Conservation (phyloP, 371 early-diverging fungal genomes). For the Rhizopus sp. region DNA sequence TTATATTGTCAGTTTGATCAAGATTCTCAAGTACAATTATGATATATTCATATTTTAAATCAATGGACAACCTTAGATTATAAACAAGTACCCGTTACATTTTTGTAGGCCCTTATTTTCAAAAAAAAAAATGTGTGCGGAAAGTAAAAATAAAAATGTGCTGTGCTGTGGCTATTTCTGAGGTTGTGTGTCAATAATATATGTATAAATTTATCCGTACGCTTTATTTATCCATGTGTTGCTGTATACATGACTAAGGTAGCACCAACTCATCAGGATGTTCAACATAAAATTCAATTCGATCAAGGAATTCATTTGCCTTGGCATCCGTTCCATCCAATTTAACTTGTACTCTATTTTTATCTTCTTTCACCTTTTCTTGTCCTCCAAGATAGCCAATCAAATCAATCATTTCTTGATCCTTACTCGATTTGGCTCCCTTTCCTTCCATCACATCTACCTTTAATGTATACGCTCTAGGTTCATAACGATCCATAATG, state of each 20-base stretch:
- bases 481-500: slow-evolving; percentile 43
- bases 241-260: neutral
- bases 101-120: too few relatives aligned
- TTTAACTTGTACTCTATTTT: slow-evolving; percentile 33
- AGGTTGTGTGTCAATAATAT: neutral
- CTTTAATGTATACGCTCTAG: slow-evolving; percentile 41
- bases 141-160: too few relatives aligned
- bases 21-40: too few relatives aligned
- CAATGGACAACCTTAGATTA: too few relatives aligned
- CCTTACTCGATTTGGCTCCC: slow-evolving; percentile 9
- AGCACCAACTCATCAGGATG: slow-evolving; percentile 41
- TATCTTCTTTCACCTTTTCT: slow-evolving; percentile 10
- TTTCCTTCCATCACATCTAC: slow-evolving; percentile 21
- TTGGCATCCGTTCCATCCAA: slow-evolving; percentile 41
- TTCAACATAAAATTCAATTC: slow-evolving; percentile 50
- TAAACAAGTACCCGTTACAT: too few relatives aligned
- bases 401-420: slow-evolving; percentile 39
- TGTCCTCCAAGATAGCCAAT: slow-evolving; percentile 43
- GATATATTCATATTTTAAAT: too few relatives aligned
- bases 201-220: neutral
- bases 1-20: too few relatives aligned
- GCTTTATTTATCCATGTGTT: too few relatives aligned
- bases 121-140: too few relatives aligned
- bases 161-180: too few relatives aligned
- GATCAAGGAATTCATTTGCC: slow-evolving; percentile 49